Percentiles rank a stretch among this genome's conserved stretches.
phyloP scores from a whole-genome alignment of 192 early-diverging fungal genomes.

The Dispira simplex region DNA sequence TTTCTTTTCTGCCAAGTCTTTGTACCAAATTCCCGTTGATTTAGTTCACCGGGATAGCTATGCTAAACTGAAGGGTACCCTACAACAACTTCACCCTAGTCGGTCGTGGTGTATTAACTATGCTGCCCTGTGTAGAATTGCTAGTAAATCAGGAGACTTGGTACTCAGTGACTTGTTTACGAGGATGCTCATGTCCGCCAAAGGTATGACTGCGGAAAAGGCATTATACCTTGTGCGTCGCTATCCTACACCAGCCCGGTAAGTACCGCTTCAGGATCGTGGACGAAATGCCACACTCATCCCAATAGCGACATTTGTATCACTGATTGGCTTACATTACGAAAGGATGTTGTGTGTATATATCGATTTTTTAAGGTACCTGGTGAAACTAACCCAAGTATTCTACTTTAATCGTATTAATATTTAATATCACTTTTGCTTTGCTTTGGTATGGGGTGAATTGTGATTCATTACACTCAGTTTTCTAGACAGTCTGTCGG shows the following conservation, averaged over 20 bases:
- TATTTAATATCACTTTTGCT: no score
- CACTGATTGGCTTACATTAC: neutral
- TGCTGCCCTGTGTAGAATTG: constrained; percentile 43
- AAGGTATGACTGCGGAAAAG: constrained; percentile 75
- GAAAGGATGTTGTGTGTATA: neutral
- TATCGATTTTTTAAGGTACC: no score
- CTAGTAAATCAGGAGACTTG: constrained; percentile 57
- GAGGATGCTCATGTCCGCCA: constrained; percentile 70
- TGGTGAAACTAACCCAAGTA: no score
- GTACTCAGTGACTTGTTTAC: constrained; percentile 62
- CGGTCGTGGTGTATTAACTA: constrained; percentile 39
- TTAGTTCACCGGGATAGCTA: constrained; percentile 31
- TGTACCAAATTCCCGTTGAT: constrained; percentile 38
- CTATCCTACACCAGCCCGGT: constrained; percentile 50
- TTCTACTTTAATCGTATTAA: no score
- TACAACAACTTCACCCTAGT: constrained; percentile 19
- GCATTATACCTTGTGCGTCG: constrained; percentile 47
- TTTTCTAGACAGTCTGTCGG: neutral
- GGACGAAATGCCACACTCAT: neutral
- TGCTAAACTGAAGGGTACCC: constrained; percentile 27
- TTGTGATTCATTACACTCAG: neutral
- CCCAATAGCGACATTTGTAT: neutral
- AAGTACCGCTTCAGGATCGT: neutral
- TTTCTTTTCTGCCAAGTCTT: constrained; percentile 33
- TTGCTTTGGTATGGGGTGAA: neutral